Base-by-base conservation (phyloP, 2,329 filamentous ascomycete genomes). In the Xylaria sp. region DNA sequence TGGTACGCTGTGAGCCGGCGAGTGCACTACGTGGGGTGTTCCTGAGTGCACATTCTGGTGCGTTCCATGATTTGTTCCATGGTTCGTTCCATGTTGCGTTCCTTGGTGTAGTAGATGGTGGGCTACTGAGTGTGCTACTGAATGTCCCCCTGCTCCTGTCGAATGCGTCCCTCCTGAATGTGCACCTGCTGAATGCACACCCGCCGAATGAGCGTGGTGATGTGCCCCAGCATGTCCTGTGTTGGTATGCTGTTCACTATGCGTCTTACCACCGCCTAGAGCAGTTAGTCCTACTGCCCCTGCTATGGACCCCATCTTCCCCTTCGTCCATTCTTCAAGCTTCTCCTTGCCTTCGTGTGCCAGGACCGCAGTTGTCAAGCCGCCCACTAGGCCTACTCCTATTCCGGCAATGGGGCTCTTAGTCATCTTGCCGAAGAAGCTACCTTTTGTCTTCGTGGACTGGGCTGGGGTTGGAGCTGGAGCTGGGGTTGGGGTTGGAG, bases 291-390 rank as follows among this genome's bases (percentile, higher is more conserved):
- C 69, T 3, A 63, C 56, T 9, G 50, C 45, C 1, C 65, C 62
- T 1, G 65, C 63, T 1, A 71, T 42, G 1, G 65, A 68, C 1
- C 42, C 69, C 50, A 71, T 66, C 54, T 68, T 71, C 44, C 61
- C 50, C 65, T 68, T 68, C n/a, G 63, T 62, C 69, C 69, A 71
- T 17, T 62, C 61, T 42, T 57, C 59, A 13, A 71, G 56, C 49
- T 70, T 71, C 13, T 62, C 67, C 63, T 64, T 70, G 3, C 68
- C 68, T 5, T 70, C 65, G 13, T 66, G 36, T 1, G 57, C 63
- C 1, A 65, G 38, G 22, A 56, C 68, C 3, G 55, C 51, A 0
- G 60, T 63, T 6, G 68, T 39, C 15, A 71, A 20, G 4, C 69
- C 64, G 1, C 58, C 47, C 13, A 69, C 66, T 2, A 71, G 22